A percentile compares a stretch with the other conserved stretches of the same genome.
Evolutionary conservation across 192 early-diverging fungal species (phyloP).

Genomic region (Coemansia sp.): DNA sequence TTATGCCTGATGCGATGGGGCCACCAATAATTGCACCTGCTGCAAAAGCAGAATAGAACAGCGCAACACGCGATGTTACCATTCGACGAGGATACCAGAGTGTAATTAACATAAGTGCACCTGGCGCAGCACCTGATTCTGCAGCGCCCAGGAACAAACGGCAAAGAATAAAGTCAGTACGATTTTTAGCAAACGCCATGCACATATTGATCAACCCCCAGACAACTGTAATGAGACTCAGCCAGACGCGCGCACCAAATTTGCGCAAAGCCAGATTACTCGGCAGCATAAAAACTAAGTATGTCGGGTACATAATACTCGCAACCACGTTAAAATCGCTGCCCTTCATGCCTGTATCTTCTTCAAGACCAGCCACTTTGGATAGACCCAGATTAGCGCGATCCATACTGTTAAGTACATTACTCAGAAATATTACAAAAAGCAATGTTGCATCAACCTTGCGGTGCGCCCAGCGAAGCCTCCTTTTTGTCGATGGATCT

Average conservation of each 20-base stretch:
- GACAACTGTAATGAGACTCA: constrained; percentile 43
- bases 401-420: constrained; percentile 50
- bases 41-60: constrained; percentile 49
- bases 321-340: constrained; percentile 48
- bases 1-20: constrained; percentile 43
- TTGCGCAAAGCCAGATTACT: constrained; percentile 48
- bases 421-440: constrained; percentile 38
- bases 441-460: constrained; percentile 44
- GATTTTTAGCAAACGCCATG: constrained; percentile 51
- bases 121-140: constrained; percentile 46
- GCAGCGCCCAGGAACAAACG: constrained; percentile 48
- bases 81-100: constrained; percentile 52
- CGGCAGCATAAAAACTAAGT: constrained; percentile 45
- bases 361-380: constrained; percentile 38
- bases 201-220: constrained; percentile 55
- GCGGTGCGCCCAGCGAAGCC: constrained; percentile 43
- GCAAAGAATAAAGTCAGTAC: constrained; percentile 34
- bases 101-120: constrained; percentile 42
- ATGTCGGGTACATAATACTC: constrained; percentile 49
- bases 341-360: constrained; percentile 25
- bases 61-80: constrained; percentile 39
- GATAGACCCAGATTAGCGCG: constrained; percentile 42
- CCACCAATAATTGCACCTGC: constrained; percentile 43
- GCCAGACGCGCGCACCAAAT: constrained; percentile 45
- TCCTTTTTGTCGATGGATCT: constrained; percentile 9